Conservation (phyloP, 805 yeast genomes). For the Zygosaccharomyces kombuchaensis region DNA sequence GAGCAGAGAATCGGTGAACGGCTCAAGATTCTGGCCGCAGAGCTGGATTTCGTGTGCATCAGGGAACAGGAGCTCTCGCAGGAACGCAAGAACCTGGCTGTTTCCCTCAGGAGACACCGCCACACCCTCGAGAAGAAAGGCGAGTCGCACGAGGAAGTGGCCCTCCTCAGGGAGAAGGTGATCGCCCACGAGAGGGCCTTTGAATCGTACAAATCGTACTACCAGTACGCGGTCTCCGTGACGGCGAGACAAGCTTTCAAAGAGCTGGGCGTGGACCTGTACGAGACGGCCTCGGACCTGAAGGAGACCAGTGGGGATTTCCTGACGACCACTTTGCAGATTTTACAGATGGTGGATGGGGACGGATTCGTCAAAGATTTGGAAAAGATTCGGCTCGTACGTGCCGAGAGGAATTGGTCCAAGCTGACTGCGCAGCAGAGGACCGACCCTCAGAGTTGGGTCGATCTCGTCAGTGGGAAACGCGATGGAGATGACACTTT, state of each 20-base stretch:
- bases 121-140: constrained; percentile 21
- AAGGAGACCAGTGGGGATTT: constrained; percentile 21
- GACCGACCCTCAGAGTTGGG: constrained; percentile 23
- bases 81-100: constrained; percentile 18
- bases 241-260: constrained; percentile 26
- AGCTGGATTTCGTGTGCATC: constrained; percentile 23
- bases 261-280: constrained; percentile 24
- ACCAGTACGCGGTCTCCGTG: constrained; percentile 23
- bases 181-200: constrained; percentile 20
- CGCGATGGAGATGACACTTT: constrained; percentile 20
- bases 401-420: constrained; percentile 28
- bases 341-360: constrained; percentile 17
- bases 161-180: constrained; percentile 22
- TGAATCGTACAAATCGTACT: constrained; percentile 18
- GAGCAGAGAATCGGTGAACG: constrained; percentile 22
- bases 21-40: constrained; percentile 16
- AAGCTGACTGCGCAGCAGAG: constrained; percentile 20
- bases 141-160: constrained; percentile 23
- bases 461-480: constrained; percentile 26
- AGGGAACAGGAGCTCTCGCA: constrained; percentile 26
- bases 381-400: constrained; percentile 21
- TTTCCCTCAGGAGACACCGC: constrained; percentile 20
- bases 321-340: constrained; percentile 20
- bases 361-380: constrained; percentile 20
- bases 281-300: constrained; percentile 24